Conservation (phyloP, 23 red algal species). For the Gracilariopsis chorda region DNA sequence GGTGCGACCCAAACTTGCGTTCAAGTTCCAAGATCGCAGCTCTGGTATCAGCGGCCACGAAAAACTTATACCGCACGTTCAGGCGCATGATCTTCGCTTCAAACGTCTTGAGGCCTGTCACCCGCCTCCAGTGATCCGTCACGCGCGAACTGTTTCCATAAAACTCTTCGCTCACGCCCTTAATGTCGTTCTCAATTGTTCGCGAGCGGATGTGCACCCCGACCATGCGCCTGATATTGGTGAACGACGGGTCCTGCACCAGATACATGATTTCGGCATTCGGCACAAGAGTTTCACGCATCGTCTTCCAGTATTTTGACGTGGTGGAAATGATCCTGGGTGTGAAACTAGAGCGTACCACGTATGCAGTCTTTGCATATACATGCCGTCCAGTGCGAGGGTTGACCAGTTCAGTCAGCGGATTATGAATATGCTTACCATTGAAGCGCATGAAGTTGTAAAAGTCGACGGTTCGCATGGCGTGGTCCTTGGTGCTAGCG, state of each 20-base stretch:
- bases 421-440: constrained; percentile 52
- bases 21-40: constrained; percentile 42
- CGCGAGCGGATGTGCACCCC: constrained; percentile 68
- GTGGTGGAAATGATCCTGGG: constrained; percentile 54
- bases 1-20: constrained; percentile 51
- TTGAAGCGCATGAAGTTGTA: constrained; percentile 72
- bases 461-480: constrained; percentile 66
- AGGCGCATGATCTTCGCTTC: constrained; percentile 44
- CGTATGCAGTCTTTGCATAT: constrained; percentile 74
- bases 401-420: constrained; percentile 52
- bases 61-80: constrained; percentile 49
- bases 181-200: constrained; percentile 69
- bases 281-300: constrained; percentile 30
- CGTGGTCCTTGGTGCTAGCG: constrained; percentile 45
- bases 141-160: constrained; percentile 40
- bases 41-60: constrained; percentile 60
- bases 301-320: constrained; percentile 51
- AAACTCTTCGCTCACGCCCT: constrained; percentile 55
- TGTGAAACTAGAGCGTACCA: constrained; percentile 60
- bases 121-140: constrained; percentile 63
- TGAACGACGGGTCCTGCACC: constrained; percentile 50
- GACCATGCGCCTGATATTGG: constrained; percentile 58
- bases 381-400: constrained; percentile 40
- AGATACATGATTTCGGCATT: constrained; percentile 52
- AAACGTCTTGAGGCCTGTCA: constrained; percentile 64